phyloP scores from a whole-genome alignment of 345 rosid species.

The Dipteronia sinensis region DNA sequence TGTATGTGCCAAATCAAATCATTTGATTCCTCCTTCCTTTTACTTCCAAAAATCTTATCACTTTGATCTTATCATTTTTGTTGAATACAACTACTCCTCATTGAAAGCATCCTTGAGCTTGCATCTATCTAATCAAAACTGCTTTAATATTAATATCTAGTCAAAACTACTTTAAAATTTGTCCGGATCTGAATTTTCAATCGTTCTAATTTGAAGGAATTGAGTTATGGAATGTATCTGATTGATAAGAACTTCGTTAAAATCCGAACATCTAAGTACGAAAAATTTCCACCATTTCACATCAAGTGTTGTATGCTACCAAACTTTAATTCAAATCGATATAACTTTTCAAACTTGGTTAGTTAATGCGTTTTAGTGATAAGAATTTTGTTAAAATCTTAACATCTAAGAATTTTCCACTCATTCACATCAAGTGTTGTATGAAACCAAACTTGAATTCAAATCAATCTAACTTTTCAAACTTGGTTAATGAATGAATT shows the following conservation, averaged over 20 bases:
- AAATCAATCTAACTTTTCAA: too few relatives aligned
- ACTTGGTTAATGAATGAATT: too few relatives aligned
- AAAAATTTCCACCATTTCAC: too few relatives aligned
- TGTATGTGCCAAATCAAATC: not conserved
- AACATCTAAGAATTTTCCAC: too few relatives aligned
- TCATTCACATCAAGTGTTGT: too few relatives aligned
- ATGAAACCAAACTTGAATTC: too few relatives aligned
- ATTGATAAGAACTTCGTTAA: not conserved
- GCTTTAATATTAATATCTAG: not conserved
- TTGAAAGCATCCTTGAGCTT: not conserved
- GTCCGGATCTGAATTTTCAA: not conserved
- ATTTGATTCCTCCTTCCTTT: not conserved
- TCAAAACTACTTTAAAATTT: not conserved
- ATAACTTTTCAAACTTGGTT: too few relatives aligned
- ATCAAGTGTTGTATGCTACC: too few relatives aligned
- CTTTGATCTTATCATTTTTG: constrained; percentile 25
- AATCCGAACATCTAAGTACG: not conserved
- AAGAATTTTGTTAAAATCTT: too few relatives aligned
- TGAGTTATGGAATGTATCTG: not conserved
- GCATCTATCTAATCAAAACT: not conserved
- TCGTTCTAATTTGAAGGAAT: too few relatives aligned
- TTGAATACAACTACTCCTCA: constrained; percentile 13
- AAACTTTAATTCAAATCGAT: too few relatives aligned
- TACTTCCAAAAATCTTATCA: constrained; percentile 19
- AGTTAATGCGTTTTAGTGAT: too few relatives aligned